Percentiles rank a stretch among this genome's conserved stretches.
phyloP scores from a whole-genome alignment of 2,329 filamentous ascomycete genomes.

The Claviceps digitariae region DNA sequence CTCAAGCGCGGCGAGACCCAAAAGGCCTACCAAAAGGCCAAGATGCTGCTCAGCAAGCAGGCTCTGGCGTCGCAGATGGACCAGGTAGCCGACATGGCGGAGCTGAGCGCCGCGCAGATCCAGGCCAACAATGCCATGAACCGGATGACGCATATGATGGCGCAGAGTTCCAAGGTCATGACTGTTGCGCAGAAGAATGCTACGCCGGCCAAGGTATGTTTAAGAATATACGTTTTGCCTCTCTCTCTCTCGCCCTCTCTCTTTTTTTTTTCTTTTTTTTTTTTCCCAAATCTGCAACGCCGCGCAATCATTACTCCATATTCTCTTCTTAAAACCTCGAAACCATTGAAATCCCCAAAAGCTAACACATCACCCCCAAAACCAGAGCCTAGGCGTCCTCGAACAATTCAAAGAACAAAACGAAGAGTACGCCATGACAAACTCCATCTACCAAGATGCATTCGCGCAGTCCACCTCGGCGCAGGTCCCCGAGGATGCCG shows the following conservation, averaged over 20 bases:
- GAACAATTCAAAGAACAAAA: constrained; percentile 50
- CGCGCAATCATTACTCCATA: too few species aligned
- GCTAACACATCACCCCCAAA: background rate
- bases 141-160: constrained; percentile 52
- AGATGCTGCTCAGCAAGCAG: constrained; percentile 48
- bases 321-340: too few species aligned
- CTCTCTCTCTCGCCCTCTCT: too few species aligned
- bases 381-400: constrained; percentile 44
- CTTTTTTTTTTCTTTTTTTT: background rate
- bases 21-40: constrained; percentile 49
- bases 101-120: constrained; percentile 46
- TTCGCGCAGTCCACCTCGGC: constrained; percentile 64
- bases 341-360: too few species aligned
- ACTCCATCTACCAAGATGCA: constrained; percentile 73
- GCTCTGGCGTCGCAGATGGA: constrained; percentile 50
- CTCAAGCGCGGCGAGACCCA: constrained; percentile 50
- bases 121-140: constrained; percentile 53
- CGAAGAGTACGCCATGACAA: constrained; percentile 50
- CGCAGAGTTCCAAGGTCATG: constrained; percentile 45
- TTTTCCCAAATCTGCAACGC: too few species aligned
- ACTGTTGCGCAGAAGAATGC: constrained; percentile 42
- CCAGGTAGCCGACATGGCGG: constrained; percentile 51
- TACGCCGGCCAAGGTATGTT: constrained; percentile 41
- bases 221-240: too few species aligned
- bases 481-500: constrained; percentile 66